Percentiles rank a stretch among this genome's conserved stretches.
Evolutionary conservation across 2,329 filamentous ascomycete genomes (phyloP).

Genomic region (Bimuria novae-zelandiae): DNA sequence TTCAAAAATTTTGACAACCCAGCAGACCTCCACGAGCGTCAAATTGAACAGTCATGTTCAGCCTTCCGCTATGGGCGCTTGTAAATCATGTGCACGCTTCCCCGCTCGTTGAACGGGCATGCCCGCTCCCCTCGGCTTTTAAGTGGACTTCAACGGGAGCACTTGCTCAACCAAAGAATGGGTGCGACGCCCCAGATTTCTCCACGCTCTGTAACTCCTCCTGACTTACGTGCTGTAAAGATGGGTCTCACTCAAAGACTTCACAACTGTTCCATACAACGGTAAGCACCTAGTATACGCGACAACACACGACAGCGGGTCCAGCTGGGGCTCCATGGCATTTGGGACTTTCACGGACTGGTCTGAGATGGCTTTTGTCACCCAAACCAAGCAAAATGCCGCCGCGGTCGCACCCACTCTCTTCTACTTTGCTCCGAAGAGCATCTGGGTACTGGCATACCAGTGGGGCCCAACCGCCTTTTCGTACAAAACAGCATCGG

Average conservation of each 20-base stretch:
- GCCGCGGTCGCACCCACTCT: conserved; percentile 63
- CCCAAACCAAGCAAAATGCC: conserved; percentile 57
- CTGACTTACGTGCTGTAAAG: not conserved
- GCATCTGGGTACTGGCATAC: conserved; percentile 67
- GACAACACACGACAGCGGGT: conserved; percentile 54
- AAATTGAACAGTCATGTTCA: not conserved
- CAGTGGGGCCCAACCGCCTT: conserved; percentile 67
- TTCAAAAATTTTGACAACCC: not conserved
- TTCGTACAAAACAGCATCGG: conserved; percentile 62
- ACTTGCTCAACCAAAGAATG: conserved; percentile 58
- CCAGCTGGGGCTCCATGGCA: conserved; percentile 61
- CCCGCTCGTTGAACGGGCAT: conserved; percentile 28
- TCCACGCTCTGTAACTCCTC: too few species aligned
- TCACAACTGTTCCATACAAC: conserved; percentile 61
- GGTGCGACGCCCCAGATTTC: conserved; percentile 20
- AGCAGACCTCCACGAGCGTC: not conserved
- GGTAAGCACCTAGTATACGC: conserved; percentile 66
- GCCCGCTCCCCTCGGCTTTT: conserved; percentile 60
- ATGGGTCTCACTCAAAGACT: conserved; percentile 67
- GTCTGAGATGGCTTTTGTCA: conserved; percentile 55
- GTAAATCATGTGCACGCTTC: not conserved
- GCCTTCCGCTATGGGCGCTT: not conserved
- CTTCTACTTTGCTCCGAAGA: conserved; percentile 66
- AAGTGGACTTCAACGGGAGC: conserved; percentile 58
- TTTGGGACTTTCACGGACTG: conserved; percentile 62